Conservation (phyloP, 257 asterid genomes). For the Lycium ferocissimum region DNA sequence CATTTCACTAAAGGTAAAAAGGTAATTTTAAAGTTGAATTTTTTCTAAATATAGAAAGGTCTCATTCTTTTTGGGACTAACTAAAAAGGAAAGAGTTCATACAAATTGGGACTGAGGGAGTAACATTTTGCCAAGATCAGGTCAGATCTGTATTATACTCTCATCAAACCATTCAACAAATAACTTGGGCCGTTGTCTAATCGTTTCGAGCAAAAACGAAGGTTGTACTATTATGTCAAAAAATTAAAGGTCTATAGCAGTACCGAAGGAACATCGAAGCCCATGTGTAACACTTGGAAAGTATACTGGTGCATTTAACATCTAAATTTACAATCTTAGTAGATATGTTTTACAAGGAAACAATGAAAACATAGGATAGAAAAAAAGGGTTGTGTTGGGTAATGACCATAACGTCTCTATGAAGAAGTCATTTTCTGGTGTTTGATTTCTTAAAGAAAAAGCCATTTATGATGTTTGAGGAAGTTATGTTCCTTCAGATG, state of each 20-base stretch:
- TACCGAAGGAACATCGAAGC: background rate
- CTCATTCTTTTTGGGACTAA: no score
- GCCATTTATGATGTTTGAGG: background rate
- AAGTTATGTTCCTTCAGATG: background rate
- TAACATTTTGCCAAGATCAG: conserved; percentile 10
- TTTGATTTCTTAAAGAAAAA: background rate
- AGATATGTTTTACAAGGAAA: background rate
- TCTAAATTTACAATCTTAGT: background rate
- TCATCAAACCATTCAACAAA: background rate
- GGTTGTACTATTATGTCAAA: background rate
- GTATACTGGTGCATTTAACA: background rate
- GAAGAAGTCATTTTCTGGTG: background rate
- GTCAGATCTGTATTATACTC: background rate
- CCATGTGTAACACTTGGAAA: background rate
- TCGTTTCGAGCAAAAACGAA: background rate
- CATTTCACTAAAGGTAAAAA: no score
- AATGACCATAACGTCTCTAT: no score
- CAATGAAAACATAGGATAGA: background rate
- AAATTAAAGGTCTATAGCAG: background rate
- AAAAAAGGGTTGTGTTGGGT: no score
- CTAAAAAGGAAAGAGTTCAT: no score
- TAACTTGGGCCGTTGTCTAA: background rate
- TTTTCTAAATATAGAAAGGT: no score
- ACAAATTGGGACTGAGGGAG: no score
- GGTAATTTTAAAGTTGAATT: no score